Conservation (phyloP, 1,284 basidiomycete genomes). For the Trametes polyzona region DNA sequence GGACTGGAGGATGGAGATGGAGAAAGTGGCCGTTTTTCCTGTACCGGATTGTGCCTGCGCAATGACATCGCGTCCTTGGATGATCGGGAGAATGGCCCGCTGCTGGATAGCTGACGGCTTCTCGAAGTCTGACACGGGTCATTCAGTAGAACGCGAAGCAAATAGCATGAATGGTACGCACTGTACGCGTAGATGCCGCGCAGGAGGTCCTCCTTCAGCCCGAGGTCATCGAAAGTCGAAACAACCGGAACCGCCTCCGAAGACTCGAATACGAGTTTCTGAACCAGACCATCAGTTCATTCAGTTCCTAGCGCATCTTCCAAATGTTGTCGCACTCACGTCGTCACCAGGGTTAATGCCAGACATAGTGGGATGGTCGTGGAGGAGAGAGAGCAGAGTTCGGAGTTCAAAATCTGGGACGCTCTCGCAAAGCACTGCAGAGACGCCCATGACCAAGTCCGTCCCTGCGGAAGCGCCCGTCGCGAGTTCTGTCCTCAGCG, state of each 20-base stretch:
- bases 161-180: conserved; percentile 46
- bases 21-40: conserved; percentile 99
- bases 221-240: conserved; percentile 90
- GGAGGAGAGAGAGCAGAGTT: conserved; percentile 42
- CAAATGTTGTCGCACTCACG: conserved; percentile 40
- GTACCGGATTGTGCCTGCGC: conserved; percentile 99
- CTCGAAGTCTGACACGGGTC: conserved; percentile 81
- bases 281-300: neutral
- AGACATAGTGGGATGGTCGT: conserved; percentile 59
- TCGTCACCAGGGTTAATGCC: conserved; percentile 80
- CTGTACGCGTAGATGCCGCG: conserved; percentile 99
- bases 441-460: conserved; percentile 13
- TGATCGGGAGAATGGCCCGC: conserved; percentile 95
- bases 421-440: conserved; percentile 10
- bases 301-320: neutral
- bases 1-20: conserved; percentile 91
- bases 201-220: conserved; percentile 93
- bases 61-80: conserved; percentile 94
- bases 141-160: neutral
- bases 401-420: conserved; percentile 60
- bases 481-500: conserved; percentile 5
- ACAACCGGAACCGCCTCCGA: conserved; percentile 92
- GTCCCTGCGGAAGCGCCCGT: conserved; percentile 3
- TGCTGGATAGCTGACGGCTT: conserved; percentile 99
- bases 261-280: conserved; percentile 98